Evolutionary conservation across 176 grass and related monocot species (phyloP).

Genomic region (Miscanthus lutarioriparius): DNA sequence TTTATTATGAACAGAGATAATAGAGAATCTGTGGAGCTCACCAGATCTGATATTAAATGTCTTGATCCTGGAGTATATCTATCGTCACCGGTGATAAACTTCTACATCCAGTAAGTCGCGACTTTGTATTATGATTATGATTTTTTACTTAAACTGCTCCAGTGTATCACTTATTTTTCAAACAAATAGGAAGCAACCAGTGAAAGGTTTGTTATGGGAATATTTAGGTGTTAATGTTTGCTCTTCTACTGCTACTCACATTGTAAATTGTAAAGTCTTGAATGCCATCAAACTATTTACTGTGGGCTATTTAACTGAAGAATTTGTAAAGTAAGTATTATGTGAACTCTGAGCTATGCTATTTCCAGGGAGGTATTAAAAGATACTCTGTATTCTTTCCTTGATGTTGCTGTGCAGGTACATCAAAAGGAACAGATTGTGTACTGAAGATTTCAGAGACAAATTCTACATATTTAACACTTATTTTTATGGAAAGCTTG

Average conservation of each 20-base stretch:
- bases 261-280: constrained; percentile 7
- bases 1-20: constrained; percentile 64
- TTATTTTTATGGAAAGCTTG: constrained; percentile 93
- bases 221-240: neutral
- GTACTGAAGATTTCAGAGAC: constrained; percentile 22
- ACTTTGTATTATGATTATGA: neutral
- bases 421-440: constrained; percentile 52
- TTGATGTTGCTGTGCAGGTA: constrained; percentile 56
- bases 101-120: constrained; percentile 69
- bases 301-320: constrained; percentile 1
- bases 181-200: neutral
- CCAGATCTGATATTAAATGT: constrained; percentile 66
- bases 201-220: neutral
- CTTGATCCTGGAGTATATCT: constrained; percentile 67
- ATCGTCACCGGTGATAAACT: constrained; percentile 86
- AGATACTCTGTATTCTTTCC: neutral
- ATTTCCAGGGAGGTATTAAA: neutral
- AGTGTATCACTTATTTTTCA: neutral
- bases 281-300: constrained; percentile 19
- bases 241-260: neutral
- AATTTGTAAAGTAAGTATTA: constrained; percentile 15
- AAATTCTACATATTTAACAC: constrained; percentile 91
- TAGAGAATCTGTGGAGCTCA: constrained; percentile 64
- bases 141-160: neutral
- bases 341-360: neutral